Evolutionary conservation across 2,329 filamentous ascomycete genomes (phyloP).

Genomic region (Aspergillus melleus): DNA sequence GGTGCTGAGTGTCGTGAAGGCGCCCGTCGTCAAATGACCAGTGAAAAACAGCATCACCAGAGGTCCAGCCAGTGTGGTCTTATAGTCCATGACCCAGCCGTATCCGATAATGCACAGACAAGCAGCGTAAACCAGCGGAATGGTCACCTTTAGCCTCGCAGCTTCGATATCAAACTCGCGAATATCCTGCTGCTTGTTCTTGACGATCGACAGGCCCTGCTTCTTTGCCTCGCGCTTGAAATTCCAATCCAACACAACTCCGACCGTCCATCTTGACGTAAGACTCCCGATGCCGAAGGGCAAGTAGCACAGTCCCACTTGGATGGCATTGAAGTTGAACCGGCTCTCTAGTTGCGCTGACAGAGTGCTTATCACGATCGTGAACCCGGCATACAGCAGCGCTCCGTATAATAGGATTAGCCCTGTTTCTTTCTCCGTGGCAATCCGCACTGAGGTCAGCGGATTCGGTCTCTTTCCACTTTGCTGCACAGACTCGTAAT

Average conservation of each 20-base stretch:
- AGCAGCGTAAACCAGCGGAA: slow-evolving; percentile 32
- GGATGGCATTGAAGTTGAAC: slow-evolving; percentile 23
- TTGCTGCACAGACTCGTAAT: slow-evolving; percentile 14
- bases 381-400: slow-evolving; percentile 47
- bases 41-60: slow-evolving; percentile 36
- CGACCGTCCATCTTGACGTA: slow-evolving; percentile 29
- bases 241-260: slow-evolving; percentile 65
- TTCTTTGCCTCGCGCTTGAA: slow-evolving; percentile 61
- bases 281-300: slow-evolving; percentile 21
- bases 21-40: slow-evolving; percentile 32
- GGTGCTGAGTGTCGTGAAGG: slow-evolving; percentile 44
- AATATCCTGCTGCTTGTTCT: slow-evolving; percentile 53
- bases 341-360: slow-evolving; percentile 42
- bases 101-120: slow-evolving; percentile 32
- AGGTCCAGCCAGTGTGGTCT: slow-evolving; percentile 32
- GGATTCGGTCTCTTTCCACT: slow-evolving; percentile 19
- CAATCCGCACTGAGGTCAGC: slow-evolving; percentile 28
- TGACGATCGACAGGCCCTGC: slow-evolving; percentile 45
- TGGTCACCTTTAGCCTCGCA: slow-evolving; percentile 33
- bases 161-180: slow-evolving; percentile 52
- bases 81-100: slow-evolving; percentile 40
- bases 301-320: slow-evolving; percentile 26
- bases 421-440: slow-evolving; percentile 33
- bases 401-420: slow-evolving; percentile 36
- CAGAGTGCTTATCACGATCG: slow-evolving; percentile 44